Percentiles rank a stretch among this genome's conserved stretches.
phyloP scores from a whole-genome alignment of 2,329 filamentous ascomycete genomes.

The Cladosporium oxysporum region DNA sequence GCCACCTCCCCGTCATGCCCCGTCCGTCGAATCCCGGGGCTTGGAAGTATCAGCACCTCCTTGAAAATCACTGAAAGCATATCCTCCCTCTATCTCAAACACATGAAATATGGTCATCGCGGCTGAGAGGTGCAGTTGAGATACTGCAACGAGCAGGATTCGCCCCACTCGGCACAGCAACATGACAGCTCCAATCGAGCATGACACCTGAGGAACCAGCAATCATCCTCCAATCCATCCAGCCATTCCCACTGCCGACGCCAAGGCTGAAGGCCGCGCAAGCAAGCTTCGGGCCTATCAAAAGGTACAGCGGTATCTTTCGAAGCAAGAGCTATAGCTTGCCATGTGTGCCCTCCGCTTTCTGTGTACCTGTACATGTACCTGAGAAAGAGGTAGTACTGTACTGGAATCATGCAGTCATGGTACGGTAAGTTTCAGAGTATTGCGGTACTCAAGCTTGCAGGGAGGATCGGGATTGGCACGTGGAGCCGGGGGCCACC shows the following conservation, averaged over 20 bases:
- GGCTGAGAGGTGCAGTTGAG: background rate
- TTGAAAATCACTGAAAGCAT: background rate
- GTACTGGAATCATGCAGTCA: background rate
- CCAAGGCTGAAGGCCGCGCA: conserved; percentile 18
- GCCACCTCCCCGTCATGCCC: conserved; percentile 1
- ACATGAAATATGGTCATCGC: background rate
- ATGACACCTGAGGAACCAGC: background rate
- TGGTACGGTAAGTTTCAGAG: conserved; percentile 3
- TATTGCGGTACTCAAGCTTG: background rate
- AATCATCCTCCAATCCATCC: background rate
- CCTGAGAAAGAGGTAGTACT: background rate
- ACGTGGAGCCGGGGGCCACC: background rate
- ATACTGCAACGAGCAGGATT: background rate
- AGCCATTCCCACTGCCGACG: background rate
- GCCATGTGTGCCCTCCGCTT: background rate
- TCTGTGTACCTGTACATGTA: conserved; percentile 1
- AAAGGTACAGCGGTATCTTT: background rate
- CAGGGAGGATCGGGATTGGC: too few species aligned
- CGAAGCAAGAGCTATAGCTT: background rate
- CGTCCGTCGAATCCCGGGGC: background rate
- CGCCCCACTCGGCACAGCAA: background rate
- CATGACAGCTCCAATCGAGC: conserved; percentile 1
- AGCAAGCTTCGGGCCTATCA: conserved; percentile 17
- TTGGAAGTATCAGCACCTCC: background rate
- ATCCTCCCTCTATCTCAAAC: background rate